Conservation (phyloP, 306 rosid species). For the Cicer yamashitae region DNA sequence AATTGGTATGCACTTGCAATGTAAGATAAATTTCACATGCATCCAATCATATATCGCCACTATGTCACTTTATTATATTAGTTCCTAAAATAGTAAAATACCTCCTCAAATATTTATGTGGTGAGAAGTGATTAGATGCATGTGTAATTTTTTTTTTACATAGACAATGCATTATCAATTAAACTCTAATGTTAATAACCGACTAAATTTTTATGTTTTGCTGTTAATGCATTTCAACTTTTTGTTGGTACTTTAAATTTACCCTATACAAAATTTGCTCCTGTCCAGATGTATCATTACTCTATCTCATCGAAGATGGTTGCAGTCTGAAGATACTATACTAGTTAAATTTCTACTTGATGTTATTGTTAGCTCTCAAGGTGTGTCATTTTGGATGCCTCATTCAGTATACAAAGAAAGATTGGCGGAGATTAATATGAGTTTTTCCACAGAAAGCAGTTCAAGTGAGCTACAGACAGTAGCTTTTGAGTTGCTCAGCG, state of each 20-base stretch:
- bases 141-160: background rate
- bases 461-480: slow-evolving; percentile 74
- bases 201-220: slow-evolving; percentile 19
- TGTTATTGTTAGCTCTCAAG: slow-evolving; percentile 62
- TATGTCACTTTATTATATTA: background rate
- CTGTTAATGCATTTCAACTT: slow-evolving; percentile 9
- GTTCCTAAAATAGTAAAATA: slow-evolving; percentile 1
- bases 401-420: slow-evolving; percentile 48
- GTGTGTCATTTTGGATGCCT: slow-evolving; percentile 48
- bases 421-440: slow-evolving; percentile 48
- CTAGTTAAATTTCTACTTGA: slow-evolving; percentile 73
- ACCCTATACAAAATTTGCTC: slow-evolving; percentile 38
- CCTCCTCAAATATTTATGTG: background rate
- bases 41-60: no score
- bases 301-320: slow-evolving; percentile 56
- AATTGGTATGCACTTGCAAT: no score
- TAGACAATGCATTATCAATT: background rate
- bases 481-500: slow-evolving; percentile 75
- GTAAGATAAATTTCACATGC: no score
- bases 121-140: slow-evolving; percentile 1
- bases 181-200: slow-evolving; percentile 14
- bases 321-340: slow-evolving; percentile 59
- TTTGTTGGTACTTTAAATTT: slow-evolving; percentile 34
- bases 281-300: slow-evolving; percentile 60
- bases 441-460: slow-evolving; percentile 49